Evolutionary conservation across 148 eudicot genomes (phyloP).

Genomic region (Linanthus parryae): DNA sequence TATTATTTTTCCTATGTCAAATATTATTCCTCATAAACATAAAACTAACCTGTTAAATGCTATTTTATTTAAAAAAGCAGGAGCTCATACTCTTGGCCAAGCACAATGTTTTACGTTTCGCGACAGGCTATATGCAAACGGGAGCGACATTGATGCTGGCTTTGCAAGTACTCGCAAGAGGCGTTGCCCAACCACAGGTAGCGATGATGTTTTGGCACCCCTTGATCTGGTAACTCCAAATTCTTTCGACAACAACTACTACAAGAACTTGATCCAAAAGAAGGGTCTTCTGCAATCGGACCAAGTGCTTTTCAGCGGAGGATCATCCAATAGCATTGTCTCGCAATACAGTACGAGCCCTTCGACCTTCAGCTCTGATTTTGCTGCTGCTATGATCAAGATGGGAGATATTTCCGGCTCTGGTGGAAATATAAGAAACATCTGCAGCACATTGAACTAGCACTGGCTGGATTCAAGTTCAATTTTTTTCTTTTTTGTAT

Average conservation of each 20-base stretch:
- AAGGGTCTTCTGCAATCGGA: neutral
- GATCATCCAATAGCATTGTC: neutral
- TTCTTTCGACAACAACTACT: conserved; percentile 2
- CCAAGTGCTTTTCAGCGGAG: neutral
- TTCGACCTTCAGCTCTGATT: neutral
- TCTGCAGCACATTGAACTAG: too few relatives aligned
- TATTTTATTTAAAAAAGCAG: neutral
- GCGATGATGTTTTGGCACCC: neutral
- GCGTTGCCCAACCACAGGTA: neutral
- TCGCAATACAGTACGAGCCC: neutral
- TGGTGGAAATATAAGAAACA: too few relatives aligned
- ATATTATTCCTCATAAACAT: too few relatives aligned
- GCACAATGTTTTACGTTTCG: conserved; percentile 1
- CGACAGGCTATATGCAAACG: neutral
- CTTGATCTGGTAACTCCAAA: neutral
- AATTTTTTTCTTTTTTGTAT: too few relatives aligned
- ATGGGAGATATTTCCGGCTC: neutral
- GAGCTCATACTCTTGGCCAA: neutral
- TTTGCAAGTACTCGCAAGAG: neutral
- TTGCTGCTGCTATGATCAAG: neutral
- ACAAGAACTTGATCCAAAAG: conserved; percentile 2
- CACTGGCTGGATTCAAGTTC: too few relatives aligned
- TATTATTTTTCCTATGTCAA: too few relatives aligned
- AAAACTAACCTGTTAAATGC: too few relatives aligned
- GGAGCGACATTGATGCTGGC: neutral